These are phyloP conservation scores for Coccomyxa subellipsoidea DNA, from an alignment of 163 green algal genomes.

Conservation along the genomic window DNA sequence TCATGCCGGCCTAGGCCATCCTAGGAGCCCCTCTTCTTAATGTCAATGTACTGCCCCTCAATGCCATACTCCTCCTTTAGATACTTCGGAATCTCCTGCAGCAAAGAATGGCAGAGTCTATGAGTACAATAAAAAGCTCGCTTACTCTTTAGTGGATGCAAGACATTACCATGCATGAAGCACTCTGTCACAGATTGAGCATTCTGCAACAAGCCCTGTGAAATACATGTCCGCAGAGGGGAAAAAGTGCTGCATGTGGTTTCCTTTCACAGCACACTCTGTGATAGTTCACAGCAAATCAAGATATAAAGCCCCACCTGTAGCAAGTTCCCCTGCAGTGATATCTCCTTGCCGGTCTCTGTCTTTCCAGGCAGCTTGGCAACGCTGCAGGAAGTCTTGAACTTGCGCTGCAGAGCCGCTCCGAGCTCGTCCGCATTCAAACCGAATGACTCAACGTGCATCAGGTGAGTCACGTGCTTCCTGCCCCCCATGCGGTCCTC, in stretches of 20 bases:
- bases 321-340: constrained; percentile 42
- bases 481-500: constrained; percentile 35
- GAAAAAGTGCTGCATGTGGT: not conserved
- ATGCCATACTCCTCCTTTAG: constrained; percentile 9
- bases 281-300: no score
- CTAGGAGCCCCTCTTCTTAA: constrained; percentile 13
- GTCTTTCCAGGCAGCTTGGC: constrained; percentile 50
- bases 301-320: not conserved
- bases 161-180: not conserved
- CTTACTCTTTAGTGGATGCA: not conserved
- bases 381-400: constrained; percentile 27
- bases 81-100: constrained; percentile 12
- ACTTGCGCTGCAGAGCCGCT: constrained; percentile 38
- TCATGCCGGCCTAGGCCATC: no score
- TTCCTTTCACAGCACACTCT: not conserved
- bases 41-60: not conserved
- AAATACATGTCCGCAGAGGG: not conserved
- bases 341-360: constrained; percentile 38
- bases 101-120: not conserved
- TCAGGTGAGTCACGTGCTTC: constrained; percentile 34
- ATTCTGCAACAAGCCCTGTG: not conserved
- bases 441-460: constrained; percentile 25
- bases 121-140: no score
- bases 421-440: constrained; percentile 32
- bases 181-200: not conserved